Evolutionary conservation across 148 eudicot genomes (phyloP), one percentile per base, ranked within the genome.

Genomic region (Dysphania ambrosioides): DNA sequence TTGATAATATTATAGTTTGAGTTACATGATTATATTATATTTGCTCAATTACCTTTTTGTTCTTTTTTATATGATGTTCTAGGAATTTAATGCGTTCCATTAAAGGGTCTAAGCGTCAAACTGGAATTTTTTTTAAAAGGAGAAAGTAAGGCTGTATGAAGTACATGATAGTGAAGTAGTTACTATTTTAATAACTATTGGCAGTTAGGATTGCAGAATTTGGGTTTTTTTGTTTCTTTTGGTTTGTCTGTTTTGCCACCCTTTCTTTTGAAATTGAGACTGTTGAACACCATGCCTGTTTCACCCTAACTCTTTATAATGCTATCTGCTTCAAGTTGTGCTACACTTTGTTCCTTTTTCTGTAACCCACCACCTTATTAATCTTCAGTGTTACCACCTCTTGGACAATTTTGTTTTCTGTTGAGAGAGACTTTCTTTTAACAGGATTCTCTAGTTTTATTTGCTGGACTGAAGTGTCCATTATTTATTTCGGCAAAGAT

Each of bases 141-240:
- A n/a, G n/a, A n/a, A n/a, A n/a, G n/a, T n/a, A n/a, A n/a, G n/a
- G n/a, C n/a, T n/a, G 16, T n/a, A 66, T 66, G 11, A 67, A 40
- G 21, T 67, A 26, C 34, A 29, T 5, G 41, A 67, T 23, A 41
- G 55, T 47, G 71, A 36, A 51, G 71, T 31, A 66, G 34, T 29
- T 68, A 57, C 31, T 68, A 68, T 27, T 75, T 56, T 55, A 55
- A 15, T 32, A 26, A 34, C 70, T 41, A 70, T 71, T 49, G 58
- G 75, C 63, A 65, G 40, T 76, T 49, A 77, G 72, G 71, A 56
- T 75, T 75, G 73, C 40, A 68, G 59, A 40, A 66, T 42, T 61
- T 70, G 23, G 30, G 30, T 26, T 56, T 36, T 8, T 59, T 80
- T 66, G 63, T 71, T 35, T 10, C n/a, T 72, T n/a, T 58, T 56